Evolutionary conservation across 2,329 filamentous ascomycete species (phyloP).

Genomic region (Phyllachora maydis): DNA sequence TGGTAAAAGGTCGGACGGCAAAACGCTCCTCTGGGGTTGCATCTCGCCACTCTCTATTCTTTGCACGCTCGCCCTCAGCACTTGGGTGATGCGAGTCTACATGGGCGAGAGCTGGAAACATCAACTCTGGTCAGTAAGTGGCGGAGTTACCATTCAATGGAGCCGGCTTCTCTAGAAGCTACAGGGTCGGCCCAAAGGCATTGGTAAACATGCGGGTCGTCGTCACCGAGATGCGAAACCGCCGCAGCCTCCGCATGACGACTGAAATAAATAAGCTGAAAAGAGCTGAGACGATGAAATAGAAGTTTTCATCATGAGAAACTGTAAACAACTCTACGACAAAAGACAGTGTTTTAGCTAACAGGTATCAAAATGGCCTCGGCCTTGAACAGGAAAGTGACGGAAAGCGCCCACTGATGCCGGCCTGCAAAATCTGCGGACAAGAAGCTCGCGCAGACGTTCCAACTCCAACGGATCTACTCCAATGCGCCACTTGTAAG

Average conservation of each 20-base stretch:
- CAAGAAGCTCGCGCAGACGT: no score
- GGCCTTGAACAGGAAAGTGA: no score
- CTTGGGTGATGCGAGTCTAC: constrained; percentile 5
- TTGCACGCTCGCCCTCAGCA: constrained; percentile 2
- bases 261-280: not conserved
- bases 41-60: constrained; percentile 1
- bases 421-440: no score
- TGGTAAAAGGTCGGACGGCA: constrained; percentile 27
- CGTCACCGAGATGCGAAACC: not conserved
- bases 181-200: constrained; percentile 26
- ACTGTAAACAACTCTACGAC: constrained; percentile 1
- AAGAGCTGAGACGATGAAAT: not conserved
- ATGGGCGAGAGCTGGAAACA: constrained; percentile 5
- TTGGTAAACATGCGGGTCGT: constrained; percentile 6
- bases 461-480: no score
- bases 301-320: not conserved
- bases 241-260: not conserved
- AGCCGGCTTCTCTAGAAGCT: constrained; percentile 23
- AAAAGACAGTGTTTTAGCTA: no score
- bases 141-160: constrained; percentile 31
- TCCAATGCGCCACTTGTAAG: no score
- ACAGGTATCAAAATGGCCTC: no score
- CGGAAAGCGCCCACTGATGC: no score
- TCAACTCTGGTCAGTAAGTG: constrained; percentile 6
- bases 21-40: constrained; percentile 15